Base-by-base conservation (phyloP, 2,329 filamentous ascomycete species). In the Aspergillus pseudotamarii region DNA sequence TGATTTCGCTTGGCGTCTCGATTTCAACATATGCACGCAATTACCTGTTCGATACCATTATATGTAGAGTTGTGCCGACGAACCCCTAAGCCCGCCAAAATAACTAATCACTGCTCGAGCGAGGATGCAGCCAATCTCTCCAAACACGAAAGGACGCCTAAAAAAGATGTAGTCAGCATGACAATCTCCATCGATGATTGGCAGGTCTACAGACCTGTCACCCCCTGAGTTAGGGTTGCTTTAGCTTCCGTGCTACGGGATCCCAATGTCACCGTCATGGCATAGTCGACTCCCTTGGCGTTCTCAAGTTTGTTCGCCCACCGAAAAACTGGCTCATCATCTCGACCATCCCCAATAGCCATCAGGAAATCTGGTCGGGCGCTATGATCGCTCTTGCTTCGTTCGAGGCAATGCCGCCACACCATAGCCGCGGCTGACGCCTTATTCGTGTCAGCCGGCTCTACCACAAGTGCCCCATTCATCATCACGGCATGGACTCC, bases 301-400 rank as follows among this genome's bases (percentile, higher is more conserved):
- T 85, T 83, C 26, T 84, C 84, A 12, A 97, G 81, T 56, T 87
- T 84, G 79, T 97, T 97, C 21, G 94, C 95, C 94, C 95, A 98
- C 66, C 89, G 89, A 81, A 97, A 98, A 23, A 97, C 91, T 70
- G 92, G 91, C 75, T 98, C 94, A 68, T 98, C 95, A 70, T 97
- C 94, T 36, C 94, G 89, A 48, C 94, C 93, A 73, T 97, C 94
- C 43, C 94, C 94, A 38, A 94, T 87, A 8, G 97, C 91, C 81
- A 97, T 88, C 61, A 98, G 79, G 77, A 97, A 98, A 74, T 97
- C 93, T 0, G 93, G 86, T 0, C 69, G 73, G 1, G 84, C 75
- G 19, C 66, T 63, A 73, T 57, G 12, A 73, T 74, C 1, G 70
- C 73, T 34, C 77, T 83, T 81, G 38, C 86, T 76, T 50, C 83